Evolutionary conservation across 257 asterid species (phyloP), one percentile per base, ranked within the genome.

Genomic region (Solanum paucissectum): DNA sequence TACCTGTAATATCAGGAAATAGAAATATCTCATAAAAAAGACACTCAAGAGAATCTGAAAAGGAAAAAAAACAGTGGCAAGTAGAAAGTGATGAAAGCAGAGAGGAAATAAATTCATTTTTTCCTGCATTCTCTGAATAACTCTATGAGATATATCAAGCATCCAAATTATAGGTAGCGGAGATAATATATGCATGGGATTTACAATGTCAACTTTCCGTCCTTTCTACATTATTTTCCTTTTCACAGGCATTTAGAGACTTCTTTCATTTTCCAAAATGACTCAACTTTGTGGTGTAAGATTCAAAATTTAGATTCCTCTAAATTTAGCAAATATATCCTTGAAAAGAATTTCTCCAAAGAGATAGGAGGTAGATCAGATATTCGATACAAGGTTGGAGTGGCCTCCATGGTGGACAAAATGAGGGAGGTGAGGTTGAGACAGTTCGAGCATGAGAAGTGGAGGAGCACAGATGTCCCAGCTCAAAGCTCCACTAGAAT

Each of bases 1-100:
- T 97, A 97, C 94, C 99, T 95, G 93, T 79, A 83, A 87, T 72
- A 84, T 40, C 77, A 88, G 32, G 88, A 85, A 62, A 49, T 42
- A 75, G 11, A 74, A 62, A 37, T 42, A n/a, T 33, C 84, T 42
- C 33, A 32, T 77, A 13, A 42, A 76, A 7, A 42, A 77, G n/a
- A 77, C 37, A 42, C 37, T 27, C 36, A 77, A 13, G 27, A 42
- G 14, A 77, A 77, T 77, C 23, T 42, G 62, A 42, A 77, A 14
- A 12, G 1, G 4, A 14, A 25, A 42, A 55, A 14, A 77, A 32
- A 2, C 62, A 52, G 77, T 32, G 13, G 25, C 12, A 42, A 42
- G 23, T 69, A 77, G 84, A 42, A 77, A 77, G 84, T 25, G 33
- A 12, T n/a, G 62, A 13, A 77, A 77, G 37, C 23, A 40, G 84